Conservation (phyloP, 306 rosid species). For the Medicago arabica region DNA sequence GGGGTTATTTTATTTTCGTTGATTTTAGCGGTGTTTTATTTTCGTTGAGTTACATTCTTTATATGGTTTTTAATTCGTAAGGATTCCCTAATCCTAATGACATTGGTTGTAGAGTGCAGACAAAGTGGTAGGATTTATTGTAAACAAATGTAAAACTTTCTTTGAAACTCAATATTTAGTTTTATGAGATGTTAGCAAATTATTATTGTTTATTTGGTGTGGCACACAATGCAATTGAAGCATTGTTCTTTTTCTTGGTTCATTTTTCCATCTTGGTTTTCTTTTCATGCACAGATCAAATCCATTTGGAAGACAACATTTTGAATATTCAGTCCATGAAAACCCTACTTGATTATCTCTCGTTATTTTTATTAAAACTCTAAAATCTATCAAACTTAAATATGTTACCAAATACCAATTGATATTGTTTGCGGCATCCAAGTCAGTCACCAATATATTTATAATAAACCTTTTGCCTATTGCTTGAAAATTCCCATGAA, state of each 20-base stretch:
- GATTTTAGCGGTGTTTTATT: neutral
- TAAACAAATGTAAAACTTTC: neutral
- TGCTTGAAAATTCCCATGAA: neutral
- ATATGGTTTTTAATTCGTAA: neutral
- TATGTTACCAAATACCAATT: neutral
- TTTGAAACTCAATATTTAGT: neutral
- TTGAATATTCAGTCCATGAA: neutral
- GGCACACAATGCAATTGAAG: neutral
- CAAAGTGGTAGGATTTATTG: neutral
- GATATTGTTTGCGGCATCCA: neutral
- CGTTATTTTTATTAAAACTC: neutral
- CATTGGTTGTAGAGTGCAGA: neutral
- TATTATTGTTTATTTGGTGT: neutral
- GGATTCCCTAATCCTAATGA: neutral
- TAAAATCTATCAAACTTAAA: neutral
- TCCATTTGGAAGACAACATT: slow-evolving; percentile 5
- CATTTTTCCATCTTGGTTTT: neutral
- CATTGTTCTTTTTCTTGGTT: neutral
- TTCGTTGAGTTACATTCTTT: neutral
- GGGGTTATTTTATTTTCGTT: neutral
- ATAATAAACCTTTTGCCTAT: neutral
- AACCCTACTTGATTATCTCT: neutral
- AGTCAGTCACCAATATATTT: neutral
- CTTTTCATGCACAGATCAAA: neutral
- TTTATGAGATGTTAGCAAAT: neutral